Evolutionary conservation across 2,329 filamentous ascomycete genomes (phyloP), one percentile per base, ranked within the genome.

Genomic region (Microsporum audouinii): DNA sequence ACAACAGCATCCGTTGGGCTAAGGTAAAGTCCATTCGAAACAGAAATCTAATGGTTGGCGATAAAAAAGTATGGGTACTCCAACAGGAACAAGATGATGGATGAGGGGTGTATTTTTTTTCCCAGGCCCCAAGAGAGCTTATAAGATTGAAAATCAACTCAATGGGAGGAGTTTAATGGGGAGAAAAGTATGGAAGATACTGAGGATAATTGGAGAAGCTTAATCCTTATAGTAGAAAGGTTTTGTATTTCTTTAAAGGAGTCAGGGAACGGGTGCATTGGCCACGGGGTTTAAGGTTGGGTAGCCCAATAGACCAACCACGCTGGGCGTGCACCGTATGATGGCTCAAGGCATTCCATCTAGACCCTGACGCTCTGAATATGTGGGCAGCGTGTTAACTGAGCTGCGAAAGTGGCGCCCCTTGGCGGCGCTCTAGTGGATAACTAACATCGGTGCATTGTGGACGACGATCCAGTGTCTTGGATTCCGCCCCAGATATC

Each of bases 261-360:
- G 49, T 34, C 31, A 17, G 29, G 49, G 49, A 55, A 49, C 10
- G 49, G 17, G 33, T 17, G 49, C 49, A 55, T 55, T 55, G 49
- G 49, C 49, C 49, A 55, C 49, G 31, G 2, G 49, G 33, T 55
- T 55, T 55, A 55, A 55, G 49, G 49, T 55, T 55, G 33, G 49
- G 36, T 49, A 55, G 36, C 33, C 49, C 49, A 55, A 55, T 55
- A 55, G 45, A 55, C 49, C 49, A 55, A 55, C 29, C 49, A 55
- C 31, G 23, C 49, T 1, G 31, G 49, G 49, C 49, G 33, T 55
- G 49, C 7, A 49, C 49, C 31, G 33, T 33, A 34, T 17, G 49
- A 55, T 55, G 49, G 45, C 33, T 55, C 49, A n/a, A 55, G 49
- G 31, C 12, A 55, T 34, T 38, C 49, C 31, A 55, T 55, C 49